phyloP scores from a whole-genome alignment of 768 basidiomycete genomes.

The Amanita rimosa region DNA sequence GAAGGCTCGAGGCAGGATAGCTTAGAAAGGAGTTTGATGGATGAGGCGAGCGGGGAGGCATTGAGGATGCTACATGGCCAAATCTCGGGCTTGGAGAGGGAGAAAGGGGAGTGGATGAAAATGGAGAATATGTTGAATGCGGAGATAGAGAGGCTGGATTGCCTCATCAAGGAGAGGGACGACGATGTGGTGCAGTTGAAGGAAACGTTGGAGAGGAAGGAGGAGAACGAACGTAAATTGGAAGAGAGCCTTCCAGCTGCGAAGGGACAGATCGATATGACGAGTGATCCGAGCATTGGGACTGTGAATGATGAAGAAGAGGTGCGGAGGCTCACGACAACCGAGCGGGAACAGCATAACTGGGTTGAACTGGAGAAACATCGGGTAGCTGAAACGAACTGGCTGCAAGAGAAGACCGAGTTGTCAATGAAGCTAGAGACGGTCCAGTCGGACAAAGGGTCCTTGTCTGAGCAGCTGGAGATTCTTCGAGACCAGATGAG shows the following conservation, averaged over 20 bases:
- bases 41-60: slow-evolving; percentile 69
- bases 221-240: slow-evolving; percentile 43
- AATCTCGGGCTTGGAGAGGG: slow-evolving; percentile 65
- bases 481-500: slow-evolving; percentile 26
- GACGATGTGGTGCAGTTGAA: slow-evolving; percentile 33
- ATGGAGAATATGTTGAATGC: slow-evolving; percentile 29
- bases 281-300: slow-evolving; percentile 35
- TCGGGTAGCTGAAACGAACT: slow-evolving; percentile 27
- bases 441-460: slow-evolving; percentile 31
- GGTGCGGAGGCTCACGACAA: slow-evolving; percentile 24
- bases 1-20: slow-evolving; percentile 77
- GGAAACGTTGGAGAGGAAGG: slow-evolving; percentile 31
- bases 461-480: slow-evolving; percentile 32
- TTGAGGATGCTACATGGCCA: slow-evolving; percentile 71
- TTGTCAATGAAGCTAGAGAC: slow-evolving; percentile 28
- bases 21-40: slow-evolving; percentile 74
- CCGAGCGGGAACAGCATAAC: slow-evolving; percentile 28
- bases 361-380: slow-evolving; percentile 31
- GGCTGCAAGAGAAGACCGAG: slow-evolving; percentile 43
- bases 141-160: slow-evolving; percentile 40
- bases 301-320: slow-evolving; percentile 34
- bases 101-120: slow-evolving; percentile 38
- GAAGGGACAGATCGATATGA: slow-evolving; percentile 50
- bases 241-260: slow-evolving; percentile 41
- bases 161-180: slow-evolving; percentile 30